Base-by-base conservation (phyloP, 2,329 filamentous ascomycete genomes). In the Colletotrichum tabaci region DNA sequence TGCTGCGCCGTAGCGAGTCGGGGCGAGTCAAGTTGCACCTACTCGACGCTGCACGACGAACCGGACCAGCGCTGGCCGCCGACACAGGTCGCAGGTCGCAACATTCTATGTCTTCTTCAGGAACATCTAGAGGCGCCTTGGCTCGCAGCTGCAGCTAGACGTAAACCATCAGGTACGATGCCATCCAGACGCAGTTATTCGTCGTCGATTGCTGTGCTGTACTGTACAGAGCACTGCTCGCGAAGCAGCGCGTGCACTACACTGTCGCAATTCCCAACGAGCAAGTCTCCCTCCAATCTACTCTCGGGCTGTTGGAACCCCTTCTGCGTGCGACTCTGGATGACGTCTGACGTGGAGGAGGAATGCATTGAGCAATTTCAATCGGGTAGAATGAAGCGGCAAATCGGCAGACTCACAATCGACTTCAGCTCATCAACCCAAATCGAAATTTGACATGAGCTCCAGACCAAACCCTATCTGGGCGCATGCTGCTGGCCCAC, bases 321-420 rank as follows among this genome's bases (percentile, higher is more conserved):
- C 65, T 65, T 30, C 35, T 10, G 35, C 35, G 35, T 63, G 40
- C 47, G 53, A 55, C 47, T 60, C 42, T 52, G 46, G 56, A 71
- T 71, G 65, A 71, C 68, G 65, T 71, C 53, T 66, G 38, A 55
- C 68, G 65, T 69, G 52, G 65, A 68, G 68, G 68, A 58, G 52
- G 40, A 35, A 71, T 66, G 68, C 68, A 71, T 71, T 68, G 68
- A 71, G 68, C 58, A 71, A 68, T 68, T 60, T 69, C 58, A 63
- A 69, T 71, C 58, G 65, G 65, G 55, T 53, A 66, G 68, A 21
- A 69, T 68, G 58, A 71, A 35, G 46, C 65, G 53, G 60, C 65
- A 44, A 49, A 60, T 61, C 65, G 66, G 53, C 66, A 63, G 69
- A 64, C 65, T 61, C 57, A 67, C 50, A 49, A 67, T 67, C 67